Evolutionary conservation across 495 filamentous ascomycete genomes (phyloP).

Genomic region (Penicillium verhagenii): DNA sequence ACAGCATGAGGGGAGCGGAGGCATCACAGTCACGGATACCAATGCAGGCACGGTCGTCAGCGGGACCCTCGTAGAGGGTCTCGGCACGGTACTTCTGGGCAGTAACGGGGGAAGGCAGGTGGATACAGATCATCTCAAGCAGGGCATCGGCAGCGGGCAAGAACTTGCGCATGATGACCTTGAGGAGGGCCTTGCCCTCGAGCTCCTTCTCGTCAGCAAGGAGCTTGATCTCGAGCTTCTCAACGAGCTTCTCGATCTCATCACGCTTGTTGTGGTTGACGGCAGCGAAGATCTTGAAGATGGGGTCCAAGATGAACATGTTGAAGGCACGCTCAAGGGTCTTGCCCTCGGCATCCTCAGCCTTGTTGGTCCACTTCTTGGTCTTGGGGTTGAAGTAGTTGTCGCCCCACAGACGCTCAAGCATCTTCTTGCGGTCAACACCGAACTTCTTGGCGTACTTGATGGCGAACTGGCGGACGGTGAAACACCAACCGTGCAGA

Average conservation of each 20-base stretch:
- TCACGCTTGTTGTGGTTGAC: conserved; percentile 99
- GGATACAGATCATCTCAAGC: conserved; percentile 99
- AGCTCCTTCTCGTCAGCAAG: conserved; percentile 81
- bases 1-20: conserved; percentile 98
- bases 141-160: conserved; percentile 96
- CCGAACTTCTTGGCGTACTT: conserved; percentile 99
- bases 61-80: conserved; percentile 97
- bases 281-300: conserved; percentile 95
- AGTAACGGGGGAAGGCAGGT: conserved; percentile 92
- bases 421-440: conserved; percentile 99
- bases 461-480: conserved; percentile 93
- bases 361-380: conserved; percentile 98
- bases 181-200: conserved; percentile 95
- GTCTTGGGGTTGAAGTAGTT: conserved; percentile 99
- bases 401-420: conserved; percentile 99
- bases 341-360: conserved; percentile 72
- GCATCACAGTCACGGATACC: conserved; percentile 97
- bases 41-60: conserved; percentile 86
- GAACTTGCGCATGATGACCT: conserved; percentile 98
- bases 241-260: conserved; percentile 74
- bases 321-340: conserved; percentile 96
- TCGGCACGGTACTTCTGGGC: conserved; percentile 98
- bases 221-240: conserved; percentile 93
- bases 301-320: conserved; percentile 97
- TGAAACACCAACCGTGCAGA: conserved; percentile 99